Evolutionary conservation across 257 asterid species (phyloP), one percentile per base, ranked within the genome.

Genomic region (Solanum medicagineum): DNA sequence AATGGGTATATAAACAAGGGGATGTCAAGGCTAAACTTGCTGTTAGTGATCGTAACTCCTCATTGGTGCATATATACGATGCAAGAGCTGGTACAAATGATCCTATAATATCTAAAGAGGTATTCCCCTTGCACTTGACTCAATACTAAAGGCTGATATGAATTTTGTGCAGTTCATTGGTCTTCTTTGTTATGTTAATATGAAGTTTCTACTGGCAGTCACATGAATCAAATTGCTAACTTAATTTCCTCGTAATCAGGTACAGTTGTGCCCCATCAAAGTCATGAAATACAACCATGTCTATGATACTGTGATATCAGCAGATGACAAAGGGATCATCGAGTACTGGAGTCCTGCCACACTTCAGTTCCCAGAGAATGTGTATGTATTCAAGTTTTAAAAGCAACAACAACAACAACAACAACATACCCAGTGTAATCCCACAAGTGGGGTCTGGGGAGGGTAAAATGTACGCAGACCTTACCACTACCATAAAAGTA

Each of bases 1-100:
- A 94, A 79, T 97, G 99, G 98, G 97, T 97, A 63, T 97, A 95
- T 87, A 97, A 93, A 87, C 98, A 89, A 89, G 98, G 99, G 86
- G 97, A 92, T 86, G 95, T 94, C 71, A 95, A 94, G 91, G 98
- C 97, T 6, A 95, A 94, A 91, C 89, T 95, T 82, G 99, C 99
- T 22, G 82, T 95, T 86, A 95, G 95, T 88, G 99, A 97, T 84
- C 92, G 96, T 45, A 91, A 91, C 87, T 97, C 98, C 86, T 89
- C 98, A n/a, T 86, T 89, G 51, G 95, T 95, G 75, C 94, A 97
- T 89, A 88, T 95, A 86, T 97, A 92, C 82, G 99, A 97, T 92
- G 98, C 97, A 70, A 92, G 95, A 86, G 91, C 98, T 40, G 98
- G 99, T 69, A 90, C 98, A 81, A 95, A 92, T 92, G 98, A 97